Evolutionary conservation across 331 rosid species (phyloP).

Genomic region (Quercus lobata): DNA sequence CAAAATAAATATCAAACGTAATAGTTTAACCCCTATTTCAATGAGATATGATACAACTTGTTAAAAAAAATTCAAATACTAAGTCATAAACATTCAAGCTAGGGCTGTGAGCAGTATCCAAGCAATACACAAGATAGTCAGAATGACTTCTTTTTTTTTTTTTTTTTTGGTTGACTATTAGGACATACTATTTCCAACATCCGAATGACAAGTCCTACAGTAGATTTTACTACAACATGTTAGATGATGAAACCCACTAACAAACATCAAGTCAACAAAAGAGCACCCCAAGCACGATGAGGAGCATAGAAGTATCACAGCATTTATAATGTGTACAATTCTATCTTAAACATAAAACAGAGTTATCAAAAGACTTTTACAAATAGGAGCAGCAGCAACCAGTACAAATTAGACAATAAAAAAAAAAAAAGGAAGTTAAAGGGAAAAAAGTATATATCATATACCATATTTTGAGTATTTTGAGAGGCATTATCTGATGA

Average conservation of each 20-base stretch:
- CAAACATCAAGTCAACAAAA: neutral
- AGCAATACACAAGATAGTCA: neutral
- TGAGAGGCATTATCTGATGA: conserved; percentile 27
- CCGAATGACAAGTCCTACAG: too few relatives aligned
- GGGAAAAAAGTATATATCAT: neutral
- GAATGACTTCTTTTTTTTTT: neutral
- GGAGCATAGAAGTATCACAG: neutral
- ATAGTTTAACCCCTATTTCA: neutral
- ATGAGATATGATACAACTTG: neutral
- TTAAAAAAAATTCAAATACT: neutral
- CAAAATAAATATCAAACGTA: neutral
- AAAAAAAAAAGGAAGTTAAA: neutral
- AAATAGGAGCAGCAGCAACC: neutral
- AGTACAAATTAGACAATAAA: neutral
- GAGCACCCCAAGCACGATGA: neutral
- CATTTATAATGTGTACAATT: neutral
- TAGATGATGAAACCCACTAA: neutral
- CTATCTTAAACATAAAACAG: neutral
- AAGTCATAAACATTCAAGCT: neutral
- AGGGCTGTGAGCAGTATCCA: neutral
- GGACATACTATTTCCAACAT: too few relatives aligned
- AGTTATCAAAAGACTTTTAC: neutral
- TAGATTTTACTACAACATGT: too few relatives aligned
- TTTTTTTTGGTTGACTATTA: too few relatives aligned
- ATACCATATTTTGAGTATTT: conserved; percentile 38